Percentiles rank a stretch among this genome's conserved stretches.
Evolutionary conservation across 2,329 filamentous ascomycete genomes (phyloP).

Genomic region (Pyrenophora graminea): DNA sequence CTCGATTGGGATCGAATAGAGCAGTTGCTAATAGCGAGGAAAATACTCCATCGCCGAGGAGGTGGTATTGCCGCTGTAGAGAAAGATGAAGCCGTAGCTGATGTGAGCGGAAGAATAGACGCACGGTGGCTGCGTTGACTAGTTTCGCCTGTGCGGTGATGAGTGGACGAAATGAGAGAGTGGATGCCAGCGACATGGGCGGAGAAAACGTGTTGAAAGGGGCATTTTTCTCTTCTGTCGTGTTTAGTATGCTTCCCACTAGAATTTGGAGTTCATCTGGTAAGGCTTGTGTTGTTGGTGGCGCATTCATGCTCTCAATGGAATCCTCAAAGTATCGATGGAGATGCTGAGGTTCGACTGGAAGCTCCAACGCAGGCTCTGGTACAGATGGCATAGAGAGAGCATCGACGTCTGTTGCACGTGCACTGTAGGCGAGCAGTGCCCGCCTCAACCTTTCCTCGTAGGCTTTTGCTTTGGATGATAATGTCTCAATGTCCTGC

Average conservation of each 20-base stretch:
- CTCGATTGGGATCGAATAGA: slow-evolving; percentile 81
- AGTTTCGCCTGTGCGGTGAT: slow-evolving; percentile 74
- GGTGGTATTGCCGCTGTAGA: slow-evolving; percentile 77
- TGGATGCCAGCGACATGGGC: slow-evolving; percentile 61
- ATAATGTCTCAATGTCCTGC: slow-evolving; percentile 68
- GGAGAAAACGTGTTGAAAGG: slow-evolving; percentile 48
- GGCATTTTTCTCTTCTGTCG: neutral
- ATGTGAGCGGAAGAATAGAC: slow-evolving; percentile 76
- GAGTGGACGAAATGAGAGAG: slow-evolving; percentile 76
- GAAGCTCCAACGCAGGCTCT: neutral
- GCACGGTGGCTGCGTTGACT: slow-evolving; percentile 76
- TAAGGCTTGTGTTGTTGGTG: slow-evolving; percentile 21
- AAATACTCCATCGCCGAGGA: slow-evolving; percentile 85
- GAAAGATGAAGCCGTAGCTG: slow-evolving; percentile 71
- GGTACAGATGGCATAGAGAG: neutral
- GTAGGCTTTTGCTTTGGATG: slow-evolving; percentile 61
- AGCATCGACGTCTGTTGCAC: neutral
- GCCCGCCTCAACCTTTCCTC: slow-evolving; percentile 48
- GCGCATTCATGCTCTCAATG: slow-evolving; percentile 29
- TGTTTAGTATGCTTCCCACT: slow-evolving; percentile 25
- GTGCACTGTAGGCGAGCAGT: slow-evolving; percentile 32
- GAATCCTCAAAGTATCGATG: slow-evolving; percentile 35
- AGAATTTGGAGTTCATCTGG: slow-evolving; percentile 38
- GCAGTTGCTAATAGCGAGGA: slow-evolving; percentile 77
- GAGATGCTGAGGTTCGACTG: slow-evolving; percentile 13